Base-by-base conservation (phyloP, 345 rosid species). In the Abelmoschus esculentus region DNA sequence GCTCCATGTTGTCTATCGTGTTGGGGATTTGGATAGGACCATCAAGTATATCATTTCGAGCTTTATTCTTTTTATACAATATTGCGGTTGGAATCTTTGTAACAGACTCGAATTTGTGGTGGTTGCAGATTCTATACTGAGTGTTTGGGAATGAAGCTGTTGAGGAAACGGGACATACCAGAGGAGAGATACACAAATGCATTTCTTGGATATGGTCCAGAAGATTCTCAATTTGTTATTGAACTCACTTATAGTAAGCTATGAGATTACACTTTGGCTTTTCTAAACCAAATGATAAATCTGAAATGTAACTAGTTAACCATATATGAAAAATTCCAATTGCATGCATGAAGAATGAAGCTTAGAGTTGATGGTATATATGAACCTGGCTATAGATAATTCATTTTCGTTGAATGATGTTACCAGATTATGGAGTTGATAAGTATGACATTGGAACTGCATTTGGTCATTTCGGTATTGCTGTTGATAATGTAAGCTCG, bases 1-100 rank as follows among this genome's bases (percentile, higher is more conserved):
- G 93, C 86, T 92, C 54, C 98, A 95, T 80, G 99, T 89, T 46
- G 98, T 95, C 76, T 95, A 95, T 78, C 98, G 99, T 12, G 99
- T 95, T 62, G 99, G 96, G 52, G 98, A 95, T 79, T 70, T 95
- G 81, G 99, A 95, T 72, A 78, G 90, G 72, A 95, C 99, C 15
- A 87, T 95, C 38, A 95, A 95, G 99, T 95, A 83, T 38, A 54
- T 13, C 52, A 28, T 64, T 42, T 64, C 36, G 13, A 26, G 46
- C 5, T 52, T 0, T 62, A 29, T 72, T 52, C 22, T 50, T 44
- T 44, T 26, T 19, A 7, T 4, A 7, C 4, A 47, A 3, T 66
- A 26, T 66, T 47, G 40, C 29, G 6, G 57, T 29, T 28, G 28
- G 38, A 58, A 26, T 47, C 49, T 58, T 58, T 11, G 6, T 22